Conservation (phyloP, 1,139 yeast species). For the Blastobotrys ciferrii region DNA sequence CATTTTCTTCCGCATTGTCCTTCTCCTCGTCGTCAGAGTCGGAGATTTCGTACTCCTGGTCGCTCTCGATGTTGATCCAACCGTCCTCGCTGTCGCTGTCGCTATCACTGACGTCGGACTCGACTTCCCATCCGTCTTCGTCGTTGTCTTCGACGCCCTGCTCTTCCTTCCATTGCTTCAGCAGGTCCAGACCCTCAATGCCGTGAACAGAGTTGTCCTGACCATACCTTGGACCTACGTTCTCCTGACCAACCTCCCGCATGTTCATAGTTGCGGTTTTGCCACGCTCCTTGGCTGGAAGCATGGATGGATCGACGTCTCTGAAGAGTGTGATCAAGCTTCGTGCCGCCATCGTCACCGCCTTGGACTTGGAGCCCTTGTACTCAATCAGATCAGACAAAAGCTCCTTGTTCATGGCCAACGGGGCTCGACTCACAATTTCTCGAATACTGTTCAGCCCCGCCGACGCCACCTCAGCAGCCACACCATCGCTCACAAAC, state of each 20-base stretch:
- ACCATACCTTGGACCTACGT: constrained; percentile 53
- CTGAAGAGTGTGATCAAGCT: constrained; percentile 83
- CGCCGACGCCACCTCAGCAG: constrained; percentile 96
- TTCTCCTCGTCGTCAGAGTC: constrained; percentile 33
- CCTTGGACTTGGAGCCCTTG: constrained; percentile 88
- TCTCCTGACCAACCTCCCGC: constrained; percentile 37
- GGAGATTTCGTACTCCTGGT: constrained; percentile 50
- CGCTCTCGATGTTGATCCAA: constrained; percentile 57
- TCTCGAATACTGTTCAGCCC: constrained; percentile 95
- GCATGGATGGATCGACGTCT: constrained; percentile 96
- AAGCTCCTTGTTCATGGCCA: constrained; percentile 83
- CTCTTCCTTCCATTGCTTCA: constrained; percentile 83
- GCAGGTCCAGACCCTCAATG: constrained; percentile 86
- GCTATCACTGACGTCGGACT: constrained; percentile 48
- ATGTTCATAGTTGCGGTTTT: constrained; percentile 81
- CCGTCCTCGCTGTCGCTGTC: constrained; percentile 51
- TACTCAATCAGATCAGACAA: constrained; percentile 87
- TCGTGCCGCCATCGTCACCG: constrained; percentile 93
- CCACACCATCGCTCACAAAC: constrained; percentile 96
- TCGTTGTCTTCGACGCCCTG: constrained; percentile 51
- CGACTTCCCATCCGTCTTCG: constrained; percentile 49
- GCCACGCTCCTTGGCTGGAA: constrained; percentile 86
- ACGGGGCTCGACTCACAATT: constrained; percentile 86
- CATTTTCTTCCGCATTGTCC: constrained; percentile 26
- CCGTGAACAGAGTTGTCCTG: constrained; percentile 45